These are phyloP conservation scores for Cornus suecica DNA, from an alignment of 148 eudicot species.

Conservation along the genomic window DNA sequence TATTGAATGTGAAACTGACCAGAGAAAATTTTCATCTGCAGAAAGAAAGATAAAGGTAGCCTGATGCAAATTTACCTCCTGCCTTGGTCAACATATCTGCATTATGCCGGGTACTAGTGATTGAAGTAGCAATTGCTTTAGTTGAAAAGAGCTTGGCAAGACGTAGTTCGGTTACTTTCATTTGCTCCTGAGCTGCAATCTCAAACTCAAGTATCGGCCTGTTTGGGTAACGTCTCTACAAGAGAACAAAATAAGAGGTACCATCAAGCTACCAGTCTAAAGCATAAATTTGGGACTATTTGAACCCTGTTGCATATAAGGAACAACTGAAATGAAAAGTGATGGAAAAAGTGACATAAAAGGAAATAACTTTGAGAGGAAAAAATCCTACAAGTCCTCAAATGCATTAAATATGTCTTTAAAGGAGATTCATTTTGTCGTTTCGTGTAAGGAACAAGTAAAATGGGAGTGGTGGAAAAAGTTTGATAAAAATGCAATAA, in stretches of 20 bases:
- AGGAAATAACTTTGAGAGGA: not conserved
- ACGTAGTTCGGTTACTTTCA: constrained; percentile 91
- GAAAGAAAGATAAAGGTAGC: not conserved
- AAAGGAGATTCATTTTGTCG: no score
- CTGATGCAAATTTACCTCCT: constrained; percentile 49
- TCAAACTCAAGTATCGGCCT: constrained; percentile 88
- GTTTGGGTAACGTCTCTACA: constrained; percentile 78
- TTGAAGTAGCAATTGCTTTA: constrained; percentile 27
- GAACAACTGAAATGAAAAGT: not conserved
- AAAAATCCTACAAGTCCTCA: not conserved
- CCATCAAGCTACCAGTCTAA: not conserved
- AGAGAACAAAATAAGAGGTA: not conserved
- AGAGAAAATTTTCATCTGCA: not conserved
- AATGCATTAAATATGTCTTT: not conserved
- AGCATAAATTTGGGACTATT: not conserved
- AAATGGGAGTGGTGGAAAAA: not conserved
- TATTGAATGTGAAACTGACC: not conserved
- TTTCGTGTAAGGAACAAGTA: not conserved
- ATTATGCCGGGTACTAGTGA: constrained; percentile 18
- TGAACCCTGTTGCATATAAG: not conserved
- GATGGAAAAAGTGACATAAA: not conserved
- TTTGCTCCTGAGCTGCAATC: constrained; percentile 84
- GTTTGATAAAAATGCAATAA: not conserved
- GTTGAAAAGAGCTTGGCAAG: constrained; percentile 66
- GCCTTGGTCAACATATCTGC: constrained; percentile 49